A percentile compares a stretch with the other conserved stretches of the same genome.
These are phyloP conservation scores for Aspergillus mulundensis DNA, from an alignment of 495 filamentous ascomycete genomes.

Conservation along the genomic window DNA sequence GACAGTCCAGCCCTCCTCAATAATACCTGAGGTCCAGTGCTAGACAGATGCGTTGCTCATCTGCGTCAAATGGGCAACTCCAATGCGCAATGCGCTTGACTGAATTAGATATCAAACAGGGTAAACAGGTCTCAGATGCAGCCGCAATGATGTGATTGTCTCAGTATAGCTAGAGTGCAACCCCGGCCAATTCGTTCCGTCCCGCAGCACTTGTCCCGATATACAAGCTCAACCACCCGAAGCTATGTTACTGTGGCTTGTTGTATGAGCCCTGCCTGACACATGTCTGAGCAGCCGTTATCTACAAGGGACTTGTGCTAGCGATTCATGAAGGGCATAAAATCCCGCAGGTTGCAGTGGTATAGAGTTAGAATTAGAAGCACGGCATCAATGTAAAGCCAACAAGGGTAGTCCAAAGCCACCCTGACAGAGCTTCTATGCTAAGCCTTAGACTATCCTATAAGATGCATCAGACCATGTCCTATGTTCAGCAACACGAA, in stretches of 20 bases:
- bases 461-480: too few relatives aligned
- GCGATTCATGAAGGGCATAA: too few relatives aligned
- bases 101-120: background rate
- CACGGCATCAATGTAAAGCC: background rate
- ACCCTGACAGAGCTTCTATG: background rate
- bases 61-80: background rate
- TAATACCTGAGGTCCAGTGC: background rate
- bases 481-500: background rate
- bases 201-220: background rate
- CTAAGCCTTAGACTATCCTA: background rate
- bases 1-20: constrained; percentile 8
- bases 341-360: background rate
- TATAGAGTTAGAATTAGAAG: background rate
- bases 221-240: background rate
- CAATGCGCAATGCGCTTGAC: background rate
- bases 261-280: too few relatives aligned
- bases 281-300: too few relatives aligned
- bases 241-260: too few relatives aligned
- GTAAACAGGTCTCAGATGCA: background rate
- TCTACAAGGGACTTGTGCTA: too few relatives aligned
- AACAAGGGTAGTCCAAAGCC: background rate
- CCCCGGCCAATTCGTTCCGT: background rate
- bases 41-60: background rate
- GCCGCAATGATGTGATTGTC: background rate
- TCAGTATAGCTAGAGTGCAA: background rate